These are phyloP conservation scores for Pascua guehoae DNA, from an alignment of 1,284 basidiomycete genomes.

Conservation along the genomic window DNA sequence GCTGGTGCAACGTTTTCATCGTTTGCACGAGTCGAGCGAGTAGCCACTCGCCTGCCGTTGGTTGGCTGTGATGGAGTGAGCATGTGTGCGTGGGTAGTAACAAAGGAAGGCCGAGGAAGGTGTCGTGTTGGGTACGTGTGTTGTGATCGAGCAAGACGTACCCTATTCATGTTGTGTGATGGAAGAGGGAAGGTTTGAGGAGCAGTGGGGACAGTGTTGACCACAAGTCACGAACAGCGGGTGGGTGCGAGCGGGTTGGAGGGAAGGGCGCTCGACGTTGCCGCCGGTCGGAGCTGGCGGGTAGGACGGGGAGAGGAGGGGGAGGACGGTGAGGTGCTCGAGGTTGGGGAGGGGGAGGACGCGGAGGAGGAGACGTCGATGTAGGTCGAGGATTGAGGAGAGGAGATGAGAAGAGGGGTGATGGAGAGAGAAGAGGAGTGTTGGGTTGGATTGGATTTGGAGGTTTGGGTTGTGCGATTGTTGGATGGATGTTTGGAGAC, in stretches of 20 bases:
- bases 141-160: slow-evolving; percentile 1
- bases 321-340: background rate
- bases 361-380: background rate
- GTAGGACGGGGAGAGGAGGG: background rate
- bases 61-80: slow-evolving; percentile 8
- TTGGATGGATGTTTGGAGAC: background rate
- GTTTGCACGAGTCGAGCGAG: slow-evolving; percentile 24
- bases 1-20: slow-evolving; percentile 46
- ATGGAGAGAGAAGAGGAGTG: slow-evolving; percentile 1
- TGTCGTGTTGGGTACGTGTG: too few species aligned
- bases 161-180: slow-evolving; percentile 5
- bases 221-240: too few species aligned
- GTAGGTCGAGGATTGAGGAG: background rate
- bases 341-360: background rate
- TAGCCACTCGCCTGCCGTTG: slow-evolving; percentile 30
- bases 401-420: background rate
- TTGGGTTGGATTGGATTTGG: background rate
- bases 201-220: background rate
- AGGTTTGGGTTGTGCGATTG: background rate
- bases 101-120: background rate
- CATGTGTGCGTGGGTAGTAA: background rate
- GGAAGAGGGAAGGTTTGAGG: background rate
- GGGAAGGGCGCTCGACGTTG: background rate
- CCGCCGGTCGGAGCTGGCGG: background rate
- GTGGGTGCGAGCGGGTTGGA: background rate